Percentiles rank a stretch among this genome's conserved stretches.
Evolutionary conservation across 768 basidiomycete genomes (phyloP).

Genomic region (Suillus paluster): DNA sequence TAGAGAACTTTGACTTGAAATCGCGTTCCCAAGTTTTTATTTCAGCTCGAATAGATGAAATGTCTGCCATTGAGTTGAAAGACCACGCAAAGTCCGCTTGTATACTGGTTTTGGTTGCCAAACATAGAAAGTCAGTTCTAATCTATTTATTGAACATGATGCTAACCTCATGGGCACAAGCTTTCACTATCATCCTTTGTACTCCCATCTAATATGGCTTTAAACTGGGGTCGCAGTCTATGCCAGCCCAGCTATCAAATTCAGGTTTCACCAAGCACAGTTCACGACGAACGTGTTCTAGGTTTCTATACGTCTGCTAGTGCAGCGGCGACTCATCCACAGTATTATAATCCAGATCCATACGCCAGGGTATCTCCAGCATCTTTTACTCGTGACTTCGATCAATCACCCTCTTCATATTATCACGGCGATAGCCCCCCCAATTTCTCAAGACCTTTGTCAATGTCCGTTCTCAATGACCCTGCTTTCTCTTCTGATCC

Average conservation of each 20-base stretch:
- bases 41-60: slow-evolving; percentile 56
- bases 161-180: not conserved
- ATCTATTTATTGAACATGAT: not conserved
- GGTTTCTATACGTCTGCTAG: slow-evolving; percentile 9
- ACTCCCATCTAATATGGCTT: slow-evolving; percentile 15
- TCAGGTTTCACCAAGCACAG: not conserved
- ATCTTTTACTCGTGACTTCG: slow-evolving; percentile 9
- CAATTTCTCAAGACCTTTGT: slow-evolving; percentile 21
- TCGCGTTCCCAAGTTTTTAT: slow-evolving; percentile 80
- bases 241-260: not conserved
- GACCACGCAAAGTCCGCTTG: too few species aligned
- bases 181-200: not conserved
- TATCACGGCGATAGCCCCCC: slow-evolving; percentile 1
- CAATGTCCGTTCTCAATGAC: slow-evolving; percentile 45
- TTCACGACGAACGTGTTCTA: slow-evolving; percentile 6
- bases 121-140: slow-evolving; percentile 2
- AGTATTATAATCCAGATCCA: slow-evolving; percentile 8
- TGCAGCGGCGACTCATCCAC: slow-evolving; percentile 4
- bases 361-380: slow-evolving; percentile 11
- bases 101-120: too few species aligned
- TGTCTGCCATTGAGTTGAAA: slow-evolving; percentile 19
- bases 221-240: slow-evolving; percentile 14
- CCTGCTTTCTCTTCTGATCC: slow-evolving; percentile 67
- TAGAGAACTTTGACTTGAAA: slow-evolving; percentile 59
- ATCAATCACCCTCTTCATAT: slow-evolving; percentile 11